A percentile compares a stretch with the other conserved stretches of the same genome.
Evolutionary conservation across 75 land plant species (phyloP).

Genomic region (Pinus tabuliformis): DNA sequence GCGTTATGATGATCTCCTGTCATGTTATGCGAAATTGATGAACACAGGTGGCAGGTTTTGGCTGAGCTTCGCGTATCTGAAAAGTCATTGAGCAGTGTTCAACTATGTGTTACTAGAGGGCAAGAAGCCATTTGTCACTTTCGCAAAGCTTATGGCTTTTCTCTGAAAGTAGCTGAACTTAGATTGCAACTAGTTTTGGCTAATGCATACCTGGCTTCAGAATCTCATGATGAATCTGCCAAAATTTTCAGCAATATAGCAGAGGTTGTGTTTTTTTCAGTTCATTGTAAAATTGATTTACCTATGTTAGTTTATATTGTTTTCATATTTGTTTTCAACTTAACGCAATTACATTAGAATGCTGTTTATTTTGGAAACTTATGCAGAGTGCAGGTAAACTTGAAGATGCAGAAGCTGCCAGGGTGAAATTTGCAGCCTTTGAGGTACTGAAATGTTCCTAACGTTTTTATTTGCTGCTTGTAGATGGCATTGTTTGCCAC

Average conservation of each 20-base stretch:
- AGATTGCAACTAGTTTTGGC: constrained; percentile 21
- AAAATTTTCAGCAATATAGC: constrained; percentile 14
- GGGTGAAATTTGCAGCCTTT: too few species aligned
- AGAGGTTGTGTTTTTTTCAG: constrained; percentile 13
- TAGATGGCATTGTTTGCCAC: background rate
- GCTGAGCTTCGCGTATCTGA: constrained; percentile 26
- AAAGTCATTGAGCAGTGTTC: constrained; percentile 24
- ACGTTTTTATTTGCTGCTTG: background rate
- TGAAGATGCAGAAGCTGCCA: too few species aligned
- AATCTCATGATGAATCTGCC: constrained; percentile 23
- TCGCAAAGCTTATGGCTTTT: constrained; percentile 23
- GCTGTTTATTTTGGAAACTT: background rate
- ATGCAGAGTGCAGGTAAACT: background rate
- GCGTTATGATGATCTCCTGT: background rate
- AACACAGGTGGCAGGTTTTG: constrained; percentile 37
- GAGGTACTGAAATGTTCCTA: background rate
- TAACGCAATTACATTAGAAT: background rate
- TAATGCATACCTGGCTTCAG: constrained; percentile 15
- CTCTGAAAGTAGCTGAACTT: constrained; percentile 25
- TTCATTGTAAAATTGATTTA: background rate
- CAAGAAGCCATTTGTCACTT: constrained; percentile 13
- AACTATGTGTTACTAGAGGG: constrained; percentile 29
- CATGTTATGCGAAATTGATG: background rate
- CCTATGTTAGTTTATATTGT: background rate
- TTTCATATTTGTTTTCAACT: background rate